Evolutionary conservation across 225 moss, liverwort and hornwort genomes (phyloP), one percentile per base, ranked within the genome.

Genomic region (Antitrichia curtipendula): DNA sequence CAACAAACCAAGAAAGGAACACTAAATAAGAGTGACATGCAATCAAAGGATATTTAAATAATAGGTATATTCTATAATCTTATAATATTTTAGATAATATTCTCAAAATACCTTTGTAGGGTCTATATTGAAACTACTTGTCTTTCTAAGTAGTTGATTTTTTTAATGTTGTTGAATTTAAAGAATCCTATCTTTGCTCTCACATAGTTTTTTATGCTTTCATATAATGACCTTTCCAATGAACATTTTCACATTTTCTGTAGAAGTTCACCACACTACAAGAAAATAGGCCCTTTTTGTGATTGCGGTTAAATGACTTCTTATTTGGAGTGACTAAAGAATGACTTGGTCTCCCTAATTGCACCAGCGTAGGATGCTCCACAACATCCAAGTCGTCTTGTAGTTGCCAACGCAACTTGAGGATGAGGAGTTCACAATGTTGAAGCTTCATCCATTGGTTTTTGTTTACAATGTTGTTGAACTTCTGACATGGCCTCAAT

Each of bases 171-270:
- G 2, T 71, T 72, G 13, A 16, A 29, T 25, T 71, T 16, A 16
- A 28, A 6, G 9, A 28, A 27, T 5, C 4, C 4, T 71, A 28
- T 43, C 24, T 43, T 43, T 28, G 0, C 6, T 41, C 3, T 70
- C 17, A 43, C 2, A 16, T 45, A 8, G 0, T 9, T 45, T 73
- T 6, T 72, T 45, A 29, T 16, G 10, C 3, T 45, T 19, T 74
- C 4, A 1, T 1, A 50, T 3, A 50, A 1, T 21, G 13, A 8
- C 8, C 4, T 75, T 3, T 1, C 0, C 0, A 0, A 49, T 21
- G 8, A 50, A 34, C 5, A 75, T 12, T 34, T 75, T 23, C 3
- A 34, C 9, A 36, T 75, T 76, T 53, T 36, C 0, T 34, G 0
- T 15, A 36, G 4, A 76, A 36, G 1, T 20, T 76, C 3, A 23